Evolutionary conservation across 1,139 yeast species (phyloP).

Genomic region (Zygosaccharomyces sapae): DNA sequence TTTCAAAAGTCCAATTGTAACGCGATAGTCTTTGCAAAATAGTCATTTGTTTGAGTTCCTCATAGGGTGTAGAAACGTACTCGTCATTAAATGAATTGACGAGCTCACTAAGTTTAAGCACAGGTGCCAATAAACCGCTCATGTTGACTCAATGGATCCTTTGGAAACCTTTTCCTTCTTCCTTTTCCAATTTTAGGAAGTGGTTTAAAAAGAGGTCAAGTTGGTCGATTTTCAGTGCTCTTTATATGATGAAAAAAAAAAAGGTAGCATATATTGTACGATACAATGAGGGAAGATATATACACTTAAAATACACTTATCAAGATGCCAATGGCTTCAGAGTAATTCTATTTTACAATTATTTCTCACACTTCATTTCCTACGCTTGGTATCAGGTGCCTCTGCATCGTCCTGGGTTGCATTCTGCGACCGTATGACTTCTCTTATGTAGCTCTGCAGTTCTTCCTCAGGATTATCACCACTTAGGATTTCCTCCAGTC

Average conservation of each 20-base stretch:
- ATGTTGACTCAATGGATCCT: constrained; percentile 16
- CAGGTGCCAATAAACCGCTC: constrained; percentile 21
- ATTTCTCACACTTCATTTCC: constrained; percentile 17
- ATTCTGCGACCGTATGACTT: constrained; percentile 50
- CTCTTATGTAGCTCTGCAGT: constrained; percentile 60
- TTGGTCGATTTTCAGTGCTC: not conserved
- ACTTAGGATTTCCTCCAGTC: constrained; percentile 64
- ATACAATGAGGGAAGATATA: not conserved
- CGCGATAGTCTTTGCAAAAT: constrained; percentile 44
- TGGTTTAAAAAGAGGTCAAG: not conserved
- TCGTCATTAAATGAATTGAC: constrained; percentile 28
- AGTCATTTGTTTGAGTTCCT: constrained; percentile 50
- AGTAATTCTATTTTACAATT: not conserved
- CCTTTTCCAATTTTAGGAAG: not conserved
- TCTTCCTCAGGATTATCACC: constrained; percentile 79
- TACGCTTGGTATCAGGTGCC: constrained; percentile 30
- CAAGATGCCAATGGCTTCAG: not conserved
- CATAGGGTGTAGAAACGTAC: constrained; percentile 44
- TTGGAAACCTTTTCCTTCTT: constrained; percentile 15
- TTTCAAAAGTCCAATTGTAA: constrained; percentile 75
- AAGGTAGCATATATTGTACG: not conserved
- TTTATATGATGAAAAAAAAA: not conserved
- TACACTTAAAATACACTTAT: not conserved
- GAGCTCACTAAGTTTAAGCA: constrained; percentile 17
- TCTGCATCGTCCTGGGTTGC: constrained; percentile 11